Evolutionary conservation across 371 early-diverging fungal species (phyloP).

Genomic region (Mortierella sp.): DNA sequence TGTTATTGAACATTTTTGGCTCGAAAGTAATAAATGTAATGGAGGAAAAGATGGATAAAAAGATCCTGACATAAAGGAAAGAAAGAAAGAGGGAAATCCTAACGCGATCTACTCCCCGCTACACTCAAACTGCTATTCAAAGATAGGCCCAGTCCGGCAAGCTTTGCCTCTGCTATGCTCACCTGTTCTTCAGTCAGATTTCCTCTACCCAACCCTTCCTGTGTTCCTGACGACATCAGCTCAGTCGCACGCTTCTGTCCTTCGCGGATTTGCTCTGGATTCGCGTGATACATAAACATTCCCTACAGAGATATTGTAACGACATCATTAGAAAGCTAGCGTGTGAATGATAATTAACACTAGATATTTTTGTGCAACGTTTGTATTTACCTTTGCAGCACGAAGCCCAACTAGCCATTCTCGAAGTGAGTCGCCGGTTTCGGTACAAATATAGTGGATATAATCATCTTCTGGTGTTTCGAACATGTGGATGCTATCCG

Average conservation of each 20-base stretch:
- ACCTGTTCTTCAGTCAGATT: constrained; percentile 55
- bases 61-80: background rate
- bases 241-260: constrained; percentile 40
- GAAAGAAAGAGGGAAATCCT: constrained; percentile 13
- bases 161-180: constrained; percentile 54
- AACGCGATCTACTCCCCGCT: constrained; percentile 30
- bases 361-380: background rate
- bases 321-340: constrained; percentile 1
- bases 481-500: constrained; percentile 79
- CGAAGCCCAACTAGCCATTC: constrained; percentile 91
- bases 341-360: background rate
- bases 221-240: constrained; percentile 25
- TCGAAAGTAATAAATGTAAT: background rate
- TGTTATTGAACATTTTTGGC: constrained; percentile 4
- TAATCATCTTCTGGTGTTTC: constrained; percentile 88
- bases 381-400: constrained; percentile 72
- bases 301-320: constrained; percentile 21
- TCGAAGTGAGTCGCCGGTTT: constrained; percentile 76
- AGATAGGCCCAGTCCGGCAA: constrained; percentile 52
- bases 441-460: constrained; percentile 83
- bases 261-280: constrained; percentile 51
- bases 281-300: constrained; percentile 51
- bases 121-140: constrained; percentile 24
- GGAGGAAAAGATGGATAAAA: constrained; percentile 2
- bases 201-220: constrained; percentile 29